These are phyloP conservation scores for Neurospora sp. DNA, from an alignment of 495 filamentous ascomycete genomes.

Conservation along the genomic window DNA sequence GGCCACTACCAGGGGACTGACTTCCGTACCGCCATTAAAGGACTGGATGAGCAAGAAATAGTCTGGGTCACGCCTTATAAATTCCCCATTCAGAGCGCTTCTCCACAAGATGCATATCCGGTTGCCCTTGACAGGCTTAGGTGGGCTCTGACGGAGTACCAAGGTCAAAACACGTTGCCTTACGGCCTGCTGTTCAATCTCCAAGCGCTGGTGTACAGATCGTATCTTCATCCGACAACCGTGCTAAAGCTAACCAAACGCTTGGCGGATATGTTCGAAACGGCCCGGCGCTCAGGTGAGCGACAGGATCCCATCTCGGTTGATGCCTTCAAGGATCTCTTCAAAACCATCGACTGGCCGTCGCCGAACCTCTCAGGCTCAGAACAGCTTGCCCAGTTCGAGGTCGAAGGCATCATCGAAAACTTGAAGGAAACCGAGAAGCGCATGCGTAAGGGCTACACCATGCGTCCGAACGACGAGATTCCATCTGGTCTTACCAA, in stretches of 20 bases:
- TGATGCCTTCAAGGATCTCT: conserved; percentile 39
- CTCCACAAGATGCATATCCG: conserved; percentile 3
- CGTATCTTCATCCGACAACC: conserved; percentile 36
- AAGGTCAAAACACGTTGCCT: conserved; percentile 8
- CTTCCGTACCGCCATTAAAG: conserved; percentile 7
- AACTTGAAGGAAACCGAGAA: conserved; percentile 33
- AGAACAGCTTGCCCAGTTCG: conserved; percentile 36
- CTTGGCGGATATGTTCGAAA: conserved; percentile 6
- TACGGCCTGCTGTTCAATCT: conserved; percentile 38
- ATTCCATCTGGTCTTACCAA: conserved; percentile 19
- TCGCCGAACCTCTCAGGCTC: conserved; percentile 21
- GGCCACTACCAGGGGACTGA: not conserved
- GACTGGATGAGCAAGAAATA: conserved; percentile 15
- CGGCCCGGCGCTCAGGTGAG: not conserved
- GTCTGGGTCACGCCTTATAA: conserved; percentile 17
- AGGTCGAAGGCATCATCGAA: conserved; percentile 30
- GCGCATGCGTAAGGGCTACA: conserved; percentile 19
- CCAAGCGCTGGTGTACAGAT: conserved; percentile 43
- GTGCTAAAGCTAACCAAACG: conserved; percentile 28
- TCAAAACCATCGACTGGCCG: conserved; percentile 37
- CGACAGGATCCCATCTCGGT: conserved; percentile 23
- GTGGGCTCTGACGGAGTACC: conserved; percentile 6
- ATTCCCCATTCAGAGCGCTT: not conserved
- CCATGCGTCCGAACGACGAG: conserved; percentile 13
- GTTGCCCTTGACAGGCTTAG: conserved; percentile 10